phyloP scores from a whole-genome alignment of 2,329 filamentous ascomycete genomes.

The Aquanectria penicillioides region DNA sequence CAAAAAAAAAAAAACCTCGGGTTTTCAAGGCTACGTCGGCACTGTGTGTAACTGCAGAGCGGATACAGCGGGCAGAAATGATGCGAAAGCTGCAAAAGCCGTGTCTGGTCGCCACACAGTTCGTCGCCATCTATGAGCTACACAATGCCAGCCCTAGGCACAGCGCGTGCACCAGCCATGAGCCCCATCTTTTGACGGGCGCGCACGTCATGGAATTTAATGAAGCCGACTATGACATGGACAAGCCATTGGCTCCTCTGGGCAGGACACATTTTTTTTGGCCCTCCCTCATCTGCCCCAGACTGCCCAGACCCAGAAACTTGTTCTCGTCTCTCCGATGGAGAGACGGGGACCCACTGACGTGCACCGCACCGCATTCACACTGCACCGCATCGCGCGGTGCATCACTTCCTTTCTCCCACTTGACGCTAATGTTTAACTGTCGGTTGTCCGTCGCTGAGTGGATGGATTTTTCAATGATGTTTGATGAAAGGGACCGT shows the following conservation, averaged over 20 bases:
- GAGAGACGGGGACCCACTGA: slow-evolving; percentile 11
- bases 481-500: slow-evolving; percentile 10
- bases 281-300: slow-evolving; percentile 13
- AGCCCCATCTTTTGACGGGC: slow-evolving; percentile 9
- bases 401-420: slow-evolving; percentile 6
- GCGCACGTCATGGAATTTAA: slow-evolving; percentile 25
- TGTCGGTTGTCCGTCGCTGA: slow-evolving; percentile 5
- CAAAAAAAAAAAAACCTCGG: not conserved
- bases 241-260: not conserved
- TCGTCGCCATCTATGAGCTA: slow-evolving; percentile 11
- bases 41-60: not conserved
- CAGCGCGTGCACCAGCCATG: not conserved
- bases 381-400: slow-evolving; percentile 10
- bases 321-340: slow-evolving; percentile 16
- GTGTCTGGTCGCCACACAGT: slow-evolving; percentile 9
- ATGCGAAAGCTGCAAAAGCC: not conserved
- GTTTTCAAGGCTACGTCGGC: not conserved
- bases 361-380: slow-evolving; percentile 6
- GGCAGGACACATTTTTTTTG: no score
- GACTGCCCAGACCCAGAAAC: slow-evolving; percentile 9
- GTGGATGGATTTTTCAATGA: not conserved
- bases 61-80: not conserved
- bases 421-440: slow-evolving; percentile 7
- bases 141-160: not conserved
- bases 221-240: slow-evolving; percentile 9